A percentile compares a stretch with the other conserved stretches of the same genome.
Conservation (phyloP, 441 rosid species). For the Jatropha podagrica region DNA sequence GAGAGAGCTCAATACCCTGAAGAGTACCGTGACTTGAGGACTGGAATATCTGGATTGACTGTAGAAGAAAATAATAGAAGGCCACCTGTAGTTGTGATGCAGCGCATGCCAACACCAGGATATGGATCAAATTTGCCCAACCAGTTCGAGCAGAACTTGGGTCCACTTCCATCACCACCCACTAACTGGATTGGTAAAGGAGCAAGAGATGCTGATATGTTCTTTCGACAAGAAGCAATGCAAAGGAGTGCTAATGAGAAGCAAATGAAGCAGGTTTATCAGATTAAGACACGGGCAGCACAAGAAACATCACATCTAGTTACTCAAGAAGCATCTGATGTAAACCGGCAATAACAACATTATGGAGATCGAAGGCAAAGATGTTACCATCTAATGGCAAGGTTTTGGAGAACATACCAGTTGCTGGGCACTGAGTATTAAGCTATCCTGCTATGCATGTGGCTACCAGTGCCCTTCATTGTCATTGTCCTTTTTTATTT, state of each 20-base stretch:
- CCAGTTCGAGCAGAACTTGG: conserved; percentile 40
- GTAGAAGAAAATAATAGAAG: conserved; percentile 47
- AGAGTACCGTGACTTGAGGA: conserved; percentile 41
- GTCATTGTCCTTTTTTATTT: background rate
- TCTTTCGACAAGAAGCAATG: conserved; percentile 40
- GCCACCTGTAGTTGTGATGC: conserved; percentile 21
- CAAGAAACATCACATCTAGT: conserved; percentile 28
- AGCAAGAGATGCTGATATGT: conserved; percentile 33
- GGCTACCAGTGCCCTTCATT: background rate
- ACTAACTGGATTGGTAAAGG: conserved; percentile 52
- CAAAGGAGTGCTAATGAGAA: conserved; percentile 42
- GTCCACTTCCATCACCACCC: conserved; percentile 63
- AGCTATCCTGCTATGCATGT: background rate
- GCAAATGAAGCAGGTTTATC: conserved; percentile 56
- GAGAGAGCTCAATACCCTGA: conserved; percentile 54
- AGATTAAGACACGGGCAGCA: conserved; percentile 41
- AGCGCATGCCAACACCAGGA: conserved; percentile 33
- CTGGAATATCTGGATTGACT: conserved; percentile 51
- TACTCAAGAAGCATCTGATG: conserved; percentile 28
- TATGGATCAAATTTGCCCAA: conserved; percentile 26
- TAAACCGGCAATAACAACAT: conserved; percentile 22
- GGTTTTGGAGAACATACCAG: background rate
- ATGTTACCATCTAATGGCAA: conserved; percentile 4
- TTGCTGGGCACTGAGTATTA: background rate
- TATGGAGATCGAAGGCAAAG: background rate